Percentiles rank a stretch among this genome's conserved stretches.
Evolutionary conservation across 148 eudicot genomes (phyloP).

Genomic region (Camellia lanceoleosa): DNA sequence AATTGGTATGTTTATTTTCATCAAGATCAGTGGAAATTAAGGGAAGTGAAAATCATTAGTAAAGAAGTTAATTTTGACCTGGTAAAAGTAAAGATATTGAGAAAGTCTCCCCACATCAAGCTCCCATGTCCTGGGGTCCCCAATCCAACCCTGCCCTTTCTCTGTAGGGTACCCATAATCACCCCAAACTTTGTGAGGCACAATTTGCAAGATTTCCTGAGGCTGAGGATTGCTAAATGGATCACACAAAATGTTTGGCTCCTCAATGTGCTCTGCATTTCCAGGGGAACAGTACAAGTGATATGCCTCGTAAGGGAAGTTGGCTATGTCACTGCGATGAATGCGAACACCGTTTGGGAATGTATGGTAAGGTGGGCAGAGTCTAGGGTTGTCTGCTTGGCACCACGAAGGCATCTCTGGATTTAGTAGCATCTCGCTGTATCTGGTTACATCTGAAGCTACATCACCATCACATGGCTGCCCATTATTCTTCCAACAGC

Average conservation of each 20-base stretch:
- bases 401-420: constrained; percentile 48
- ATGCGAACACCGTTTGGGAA: constrained; percentile 29
- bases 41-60: neutral
- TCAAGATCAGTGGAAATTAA: neutral
- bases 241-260: constrained; percentile 31
- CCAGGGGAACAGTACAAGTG: constrained; percentile 57
- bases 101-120: constrained; percentile 66
- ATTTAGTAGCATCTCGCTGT: constrained; percentile 57
- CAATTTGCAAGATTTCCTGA: constrained; percentile 58
- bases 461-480: constrained; percentile 45
- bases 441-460: constrained; percentile 49
- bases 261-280: constrained; percentile 34
- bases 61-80: constrained; percentile 32
- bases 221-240: constrained; percentile 52
- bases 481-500: constrained; percentile 69
- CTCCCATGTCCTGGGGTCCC: constrained; percentile 58
- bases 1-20: neutral
- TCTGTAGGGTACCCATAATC: constrained; percentile 59
- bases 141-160: constrained; percentile 64
- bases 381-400: constrained; percentile 20
- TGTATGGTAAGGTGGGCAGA: constrained; percentile 50
- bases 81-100: constrained; percentile 49
- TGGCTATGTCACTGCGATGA: constrained; percentile 32
- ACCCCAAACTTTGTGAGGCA: constrained; percentile 69
- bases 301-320: constrained; percentile 48